These are phyloP conservation scores for Asterophora lycoperdoides DNA, from an alignment of 768 basidiomycete species.

Conservation along the genomic window DNA sequence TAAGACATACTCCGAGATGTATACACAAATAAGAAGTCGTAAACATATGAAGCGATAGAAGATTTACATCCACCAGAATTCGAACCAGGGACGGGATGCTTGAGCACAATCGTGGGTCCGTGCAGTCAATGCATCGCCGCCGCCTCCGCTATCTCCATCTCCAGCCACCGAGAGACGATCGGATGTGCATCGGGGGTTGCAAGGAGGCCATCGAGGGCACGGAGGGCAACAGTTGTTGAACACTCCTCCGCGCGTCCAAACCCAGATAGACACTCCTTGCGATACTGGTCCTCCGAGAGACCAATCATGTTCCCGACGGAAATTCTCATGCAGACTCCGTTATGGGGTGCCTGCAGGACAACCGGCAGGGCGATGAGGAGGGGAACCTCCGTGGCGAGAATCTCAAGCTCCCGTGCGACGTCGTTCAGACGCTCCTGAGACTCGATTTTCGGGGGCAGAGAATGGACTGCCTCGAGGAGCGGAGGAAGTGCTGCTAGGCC, in stretches of 20 bases:
- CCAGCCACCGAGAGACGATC: constrained; percentile 46
- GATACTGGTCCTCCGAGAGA: constrained; percentile 58
- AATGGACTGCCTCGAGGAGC: constrained; percentile 48
- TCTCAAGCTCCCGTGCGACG: constrained; percentile 42
- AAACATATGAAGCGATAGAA: neutral
- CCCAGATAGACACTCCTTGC: constrained; percentile 64
- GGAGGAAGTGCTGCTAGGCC: constrained; percentile 54
- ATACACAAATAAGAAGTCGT: neutral
- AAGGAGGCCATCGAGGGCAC: constrained; percentile 49
- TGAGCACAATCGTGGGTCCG: neutral
- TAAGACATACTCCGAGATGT: neutral
- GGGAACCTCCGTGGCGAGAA: constrained; percentile 60
- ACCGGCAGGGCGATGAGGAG: constrained; percentile 72
- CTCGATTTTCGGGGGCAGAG: constrained; percentile 20
- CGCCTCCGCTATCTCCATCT: constrained; percentile 37
- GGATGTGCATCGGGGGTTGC: constrained; percentile 26
- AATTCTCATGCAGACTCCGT: constrained; percentile 29
- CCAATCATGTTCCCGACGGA: constrained; percentile 54
- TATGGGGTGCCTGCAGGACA: constrained; percentile 49
- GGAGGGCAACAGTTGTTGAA: constrained; percentile 52
- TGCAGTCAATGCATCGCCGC: neutral
- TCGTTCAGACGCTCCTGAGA: constrained; percentile 20
- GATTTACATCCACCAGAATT: neutral
- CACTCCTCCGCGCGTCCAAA: constrained; percentile 79
- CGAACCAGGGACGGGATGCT: neutral